Evolutionary conservation across 1,139 yeast species (phyloP).

Genomic region (Debaryomyces coudertii): DNA sequence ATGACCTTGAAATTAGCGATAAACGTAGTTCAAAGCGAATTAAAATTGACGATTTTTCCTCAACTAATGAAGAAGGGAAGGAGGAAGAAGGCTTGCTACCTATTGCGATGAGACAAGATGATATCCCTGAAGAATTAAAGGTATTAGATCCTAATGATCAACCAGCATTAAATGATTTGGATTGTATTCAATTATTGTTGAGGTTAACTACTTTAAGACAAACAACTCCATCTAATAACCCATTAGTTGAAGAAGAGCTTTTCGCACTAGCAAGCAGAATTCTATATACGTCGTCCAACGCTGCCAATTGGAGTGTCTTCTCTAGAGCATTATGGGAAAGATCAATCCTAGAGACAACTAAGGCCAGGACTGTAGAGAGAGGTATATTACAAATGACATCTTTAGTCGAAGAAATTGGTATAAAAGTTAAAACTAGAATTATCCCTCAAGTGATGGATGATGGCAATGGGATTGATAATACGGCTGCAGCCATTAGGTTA

Average conservation of each 20-base stretch:
- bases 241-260: conserved; percentile 80
- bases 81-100: conserved; percentile 54
- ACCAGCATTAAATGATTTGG: conserved; percentile 71
- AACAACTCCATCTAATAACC: conserved; percentile 71
- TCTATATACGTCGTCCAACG: conserved; percentile 50
- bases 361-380: conserved; percentile 87
- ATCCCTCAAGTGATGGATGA: conserved; percentile 55
- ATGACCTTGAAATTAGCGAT: conserved; percentile 45
- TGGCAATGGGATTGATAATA: conserved; percentile 24
- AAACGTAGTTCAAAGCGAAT: conserved; percentile 41
- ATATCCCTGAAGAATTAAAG: conserved; percentile 60
- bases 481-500: conserved; percentile 55
- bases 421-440: conserved; percentile 61
- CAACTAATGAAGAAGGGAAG: conserved; percentile 24
- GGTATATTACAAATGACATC: conserved; percentile 94
- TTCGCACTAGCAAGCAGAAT: conserved; percentile 75
- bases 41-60: conserved; percentile 38
- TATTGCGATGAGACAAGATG: conserved; percentile 59
- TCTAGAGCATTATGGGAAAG: conserved; percentile 90
- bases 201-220: conserved; percentile 67
- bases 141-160: conserved; percentile 79
- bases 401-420: conserved; percentile 85
- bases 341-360: conserved; percentile 76
- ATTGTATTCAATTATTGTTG: conserved; percentile 70
- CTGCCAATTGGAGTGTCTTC: conserved; percentile 76